Evolutionary conservation across 768 basidiomycete species (phyloP).

Genomic region (Coprinopsis strossmayeri): DNA sequence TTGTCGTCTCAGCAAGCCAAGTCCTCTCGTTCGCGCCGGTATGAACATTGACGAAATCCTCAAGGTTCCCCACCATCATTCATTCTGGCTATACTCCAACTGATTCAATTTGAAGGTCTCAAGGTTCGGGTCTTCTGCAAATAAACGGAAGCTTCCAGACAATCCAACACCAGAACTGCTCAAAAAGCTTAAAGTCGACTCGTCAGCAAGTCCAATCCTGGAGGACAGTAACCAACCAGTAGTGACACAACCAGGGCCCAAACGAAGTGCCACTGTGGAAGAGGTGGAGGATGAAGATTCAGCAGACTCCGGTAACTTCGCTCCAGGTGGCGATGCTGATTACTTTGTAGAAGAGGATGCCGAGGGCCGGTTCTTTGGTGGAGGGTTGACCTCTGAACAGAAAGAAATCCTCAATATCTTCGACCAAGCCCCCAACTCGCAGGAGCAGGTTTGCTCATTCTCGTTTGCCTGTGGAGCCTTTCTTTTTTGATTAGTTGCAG

Average conservation of each 20-base stretch:
- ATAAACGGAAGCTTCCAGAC: slow-evolving; percentile 71
- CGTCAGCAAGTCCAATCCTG: slow-evolving; percentile 13
- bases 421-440: slow-evolving; percentile 61
- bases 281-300: slow-evolving; percentile 52
- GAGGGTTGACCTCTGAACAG: slow-evolving; percentile 87
- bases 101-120: slow-evolving; percentile 40
- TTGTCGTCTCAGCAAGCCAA: no score
- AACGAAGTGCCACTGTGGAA: slow-evolving; percentile 48
- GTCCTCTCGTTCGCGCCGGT: no score
- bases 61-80: slow-evolving; percentile 27
- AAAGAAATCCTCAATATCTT: slow-evolving; percentile 96
- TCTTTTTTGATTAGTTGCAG: slow-evolving; percentile 26
- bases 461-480: not conserved
- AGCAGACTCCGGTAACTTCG: slow-evolving; percentile 40
- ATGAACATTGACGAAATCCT: slow-evolving; percentile 51
- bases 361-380: slow-evolving; percentile 90
- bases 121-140: slow-evolving; percentile 55
- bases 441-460: slow-evolving; percentile 51
- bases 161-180: slow-evolving; percentile 77
- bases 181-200: slow-evolving; percentile 68
- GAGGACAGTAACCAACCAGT: slow-evolving; percentile 17
- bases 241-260: slow-evolving; percentile 16
- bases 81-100: not conserved
- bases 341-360: slow-evolving; percentile 90
- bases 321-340: slow-evolving; percentile 84